Base-by-base conservation (phyloP, 306 rosid genomes). In the Dryas alaskensis region DNA sequence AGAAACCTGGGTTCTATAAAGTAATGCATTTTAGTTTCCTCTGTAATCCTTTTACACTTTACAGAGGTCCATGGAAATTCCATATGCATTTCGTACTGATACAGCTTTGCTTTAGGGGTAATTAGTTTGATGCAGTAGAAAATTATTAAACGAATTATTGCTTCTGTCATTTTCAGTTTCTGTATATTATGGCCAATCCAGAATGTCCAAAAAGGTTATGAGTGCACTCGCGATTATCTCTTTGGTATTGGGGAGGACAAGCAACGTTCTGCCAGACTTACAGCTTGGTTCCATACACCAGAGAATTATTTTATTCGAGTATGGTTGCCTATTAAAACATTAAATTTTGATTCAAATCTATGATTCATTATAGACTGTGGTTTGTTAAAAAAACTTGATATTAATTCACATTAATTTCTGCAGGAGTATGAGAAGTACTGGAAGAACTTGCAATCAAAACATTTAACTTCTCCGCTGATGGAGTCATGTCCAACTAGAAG, bases 271-370 rank as follows among this genome's bases (percentile, higher is more conserved):
- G 92, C 94, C 74, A 86, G 94, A 86, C 94, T 93, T 60, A 89
- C 94, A 58, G 92, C 98, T 76, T 93, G 97, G 97, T 93, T 89
- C 81, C 88, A 85, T 64, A 91, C 92, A 0, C 98, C 97, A 25
- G 84, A 89, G 78, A 89, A 88, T 70, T 93, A 88, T 80, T 93
- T 93, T 76, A 69, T 89, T 44, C 85, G 84, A 27, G 98, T 93
- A 93, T 66, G 69, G 69, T 73, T 75, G 66, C 68, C 77, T 12
- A 48, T 74, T 76, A 4, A 69, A 79, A 48, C 60, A 64, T 78
- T 55, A 50, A 17, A 53, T 66, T 72, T 17, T 52, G 83, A 64
- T 67, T 71, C 67, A 54, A 43, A 49, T 31, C 67, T 52, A 69
- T 68, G 46, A 12, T 63, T 39, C 72, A 27, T 70, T n/a, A 37